Evolutionary conservation across 768 basidiomycete species (phyloP).

Genomic region (Mycena vulgaris): DNA sequence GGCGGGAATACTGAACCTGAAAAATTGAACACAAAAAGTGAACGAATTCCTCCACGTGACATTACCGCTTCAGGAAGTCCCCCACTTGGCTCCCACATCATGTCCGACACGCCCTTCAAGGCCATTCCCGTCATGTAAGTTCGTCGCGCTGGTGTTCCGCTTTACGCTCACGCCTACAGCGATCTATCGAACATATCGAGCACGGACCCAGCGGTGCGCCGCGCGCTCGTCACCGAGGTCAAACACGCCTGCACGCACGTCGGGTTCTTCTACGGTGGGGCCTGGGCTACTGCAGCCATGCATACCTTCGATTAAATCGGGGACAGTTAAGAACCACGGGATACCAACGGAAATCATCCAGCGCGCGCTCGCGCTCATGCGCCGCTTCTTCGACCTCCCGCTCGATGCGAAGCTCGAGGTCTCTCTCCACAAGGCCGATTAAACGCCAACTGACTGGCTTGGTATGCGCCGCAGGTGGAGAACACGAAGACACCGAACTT

Average conservation of each 20-base stretch:
- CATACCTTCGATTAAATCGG: neutral
- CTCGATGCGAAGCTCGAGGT: constrained; percentile 78
- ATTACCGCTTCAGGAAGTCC: too few species aligned
- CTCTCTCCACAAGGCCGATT: too few species aligned
- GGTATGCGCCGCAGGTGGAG: constrained; percentile 73
- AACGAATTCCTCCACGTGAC: too few species aligned
- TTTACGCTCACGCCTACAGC: neutral
- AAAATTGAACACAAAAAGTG: too few species aligned
- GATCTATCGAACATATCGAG: constrained; percentile 60
- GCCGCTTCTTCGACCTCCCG: constrained; percentile 78
- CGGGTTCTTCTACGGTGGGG: constrained; percentile 88
- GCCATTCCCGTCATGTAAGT: constrained; percentile 58
- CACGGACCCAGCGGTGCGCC: constrained; percentile 55
- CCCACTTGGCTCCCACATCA: too few species aligned
- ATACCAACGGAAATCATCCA: constrained; percentile 70
- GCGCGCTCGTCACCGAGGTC: constrained; percentile 68
- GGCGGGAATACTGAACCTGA: too few species aligned
- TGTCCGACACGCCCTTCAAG: constrained; percentile 43
- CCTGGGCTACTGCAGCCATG: neutral
- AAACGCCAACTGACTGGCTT: too few species aligned
- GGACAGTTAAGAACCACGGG: constrained; percentile 82
- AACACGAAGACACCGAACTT: constrained; percentile 79
- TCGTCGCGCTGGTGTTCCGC: neutral
- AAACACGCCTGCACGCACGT: constrained; percentile 85
- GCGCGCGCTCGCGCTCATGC: constrained; percentile 61